Evolutionary conservation across 2,329 filamentous ascomycete species (phyloP), one percentile per base, ranked within the genome.

Genomic region (Ophiostoma fasciatum): DNA sequence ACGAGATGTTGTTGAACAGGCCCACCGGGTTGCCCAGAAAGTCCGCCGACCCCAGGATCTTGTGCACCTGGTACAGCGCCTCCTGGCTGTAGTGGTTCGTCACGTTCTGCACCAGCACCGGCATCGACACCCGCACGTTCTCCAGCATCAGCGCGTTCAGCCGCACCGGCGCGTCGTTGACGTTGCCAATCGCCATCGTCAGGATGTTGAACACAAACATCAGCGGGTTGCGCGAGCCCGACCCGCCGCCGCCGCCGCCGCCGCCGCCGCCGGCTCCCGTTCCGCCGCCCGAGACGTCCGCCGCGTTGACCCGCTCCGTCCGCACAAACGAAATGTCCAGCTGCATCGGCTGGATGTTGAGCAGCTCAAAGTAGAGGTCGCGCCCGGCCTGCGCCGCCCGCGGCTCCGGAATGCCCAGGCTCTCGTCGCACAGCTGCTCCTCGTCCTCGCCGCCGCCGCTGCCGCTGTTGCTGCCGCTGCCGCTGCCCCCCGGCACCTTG

Each of bases 131-230:
- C 20, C 90, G 76, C 30, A 90, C 87, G 49, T 98, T 98, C 57
- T 98, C 90, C 18, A 98, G 62, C 62, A 98, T 82, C 18, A 98
- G 64, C 1, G 90, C 84, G 44, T 96, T 98, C 53, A 98, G 75
- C 32, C 84, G 78, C 36, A 98, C 77, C 0, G 90, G 92, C 7
- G 90, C 90, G 57, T 98, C 92, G 50, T 98, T 98, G 63, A 98
- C 84, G 50, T 98, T 98, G 45, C 90, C 90, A 50, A 98, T 90
- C 12, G 90, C 93, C 90, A 98, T 98, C 1, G 92, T 96, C 64
- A 98, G 77, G 46, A 96, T 83, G 51, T 98, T 96, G 55, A 96
- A 77, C 53, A 94, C 87, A 62, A 96, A 98, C 87, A 96, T 96
- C 55, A 98, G 69, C 1, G 92, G 92, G 51, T 94, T 98, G 28